Conservation (phyloP, 805 yeast species). For the Monosporozyma siamensis region DNA sequence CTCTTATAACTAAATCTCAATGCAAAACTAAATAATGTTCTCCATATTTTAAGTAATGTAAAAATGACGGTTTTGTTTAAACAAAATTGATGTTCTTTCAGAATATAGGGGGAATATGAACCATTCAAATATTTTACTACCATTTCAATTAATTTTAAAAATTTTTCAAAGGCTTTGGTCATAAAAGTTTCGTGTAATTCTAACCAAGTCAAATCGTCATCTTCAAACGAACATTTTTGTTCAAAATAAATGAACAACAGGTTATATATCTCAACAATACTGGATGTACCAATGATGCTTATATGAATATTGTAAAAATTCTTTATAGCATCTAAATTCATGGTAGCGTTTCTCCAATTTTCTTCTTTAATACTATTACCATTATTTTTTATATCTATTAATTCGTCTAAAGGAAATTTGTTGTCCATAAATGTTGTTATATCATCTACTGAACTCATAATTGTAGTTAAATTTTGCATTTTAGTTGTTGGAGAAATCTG, state of each 20-base stretch:
- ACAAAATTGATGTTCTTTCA: conserved; percentile 5
- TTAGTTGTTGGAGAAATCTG: neutral
- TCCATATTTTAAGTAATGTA: conserved; percentile 10
- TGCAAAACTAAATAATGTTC: conserved; percentile 9
- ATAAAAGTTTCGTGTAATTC: conserved; percentile 8
- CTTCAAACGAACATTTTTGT: conserved; percentile 1
- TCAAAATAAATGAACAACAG: conserved; percentile 13
- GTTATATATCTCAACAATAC: conserved; percentile 9
- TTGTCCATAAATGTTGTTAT: conserved; percentile 6
- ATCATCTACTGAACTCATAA: conserved; percentile 9
- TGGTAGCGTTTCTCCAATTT: conserved; percentile 8
- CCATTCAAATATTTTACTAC: conserved; percentile 8
- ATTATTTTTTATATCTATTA: neutral
- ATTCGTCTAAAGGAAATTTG: conserved; percentile 9
- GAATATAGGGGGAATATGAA: conserved; percentile 2
- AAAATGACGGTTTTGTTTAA: conserved; percentile 10
- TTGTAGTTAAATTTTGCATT: conserved; percentile 5
- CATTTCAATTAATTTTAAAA: conserved; percentile 5
- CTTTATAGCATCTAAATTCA: conserved; percentile 6
- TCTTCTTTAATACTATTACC: conserved; percentile 1
- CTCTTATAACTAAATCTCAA: conserved; percentile 10
- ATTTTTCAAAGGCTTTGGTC: conserved; percentile 4
- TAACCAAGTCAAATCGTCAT: conserved; percentile 5
- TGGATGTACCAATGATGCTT: conserved; percentile 10
- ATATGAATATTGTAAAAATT: conserved; percentile 8